phyloP scores from a whole-genome alignment of 2,329 filamentous ascomycete genomes.

The Acephala macrosclerotiorum region DNA sequence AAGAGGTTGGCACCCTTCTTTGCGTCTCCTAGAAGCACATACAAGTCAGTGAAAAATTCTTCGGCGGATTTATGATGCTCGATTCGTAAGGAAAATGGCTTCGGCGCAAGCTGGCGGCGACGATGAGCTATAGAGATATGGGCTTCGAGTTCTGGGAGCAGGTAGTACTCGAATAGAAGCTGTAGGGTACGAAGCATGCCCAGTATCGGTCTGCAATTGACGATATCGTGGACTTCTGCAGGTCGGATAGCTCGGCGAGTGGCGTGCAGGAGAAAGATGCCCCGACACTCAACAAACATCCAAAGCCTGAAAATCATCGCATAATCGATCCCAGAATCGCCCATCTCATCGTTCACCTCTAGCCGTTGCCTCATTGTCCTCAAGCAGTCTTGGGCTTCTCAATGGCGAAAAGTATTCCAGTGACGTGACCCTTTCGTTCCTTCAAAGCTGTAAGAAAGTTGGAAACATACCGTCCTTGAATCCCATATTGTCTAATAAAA shows the following conservation, averaged over 20 bases:
- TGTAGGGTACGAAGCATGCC: conserved; percentile 11
- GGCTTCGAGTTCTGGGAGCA: neutral
- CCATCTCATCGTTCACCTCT: neutral
- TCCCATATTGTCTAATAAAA: conserved; percentile 47
- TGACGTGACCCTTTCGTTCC: conserved; percentile 35
- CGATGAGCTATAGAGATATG: neutral
- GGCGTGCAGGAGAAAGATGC: conserved; percentile 21
- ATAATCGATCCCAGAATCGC: conserved; percentile 6
- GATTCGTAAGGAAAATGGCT: conserved; percentile 7
- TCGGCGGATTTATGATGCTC: neutral
- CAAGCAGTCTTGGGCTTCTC: conserved; percentile 10
- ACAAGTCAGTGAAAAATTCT: conserved; percentile 42
- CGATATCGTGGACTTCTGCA: conserved; percentile 18
- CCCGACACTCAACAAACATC: conserved; percentile 20
- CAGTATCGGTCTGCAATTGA: conserved; percentile 11
- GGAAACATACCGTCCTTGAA: conserved; percentile 49
- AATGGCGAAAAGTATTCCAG: conserved; percentile 29
- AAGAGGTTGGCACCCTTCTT: conserved; percentile 99
- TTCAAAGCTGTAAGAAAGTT: conserved; percentile 4
- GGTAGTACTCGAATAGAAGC: neutral
- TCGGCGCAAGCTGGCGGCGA: conserved; percentile 31
- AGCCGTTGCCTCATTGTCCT: conserved; percentile 8
- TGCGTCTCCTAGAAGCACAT: conserved; percentile 72
- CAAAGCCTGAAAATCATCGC: conserved; percentile 6
- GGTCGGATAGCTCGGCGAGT: conserved; percentile 13